Conservation (phyloP, 2,329 filamentous ascomycete genomes). For the Emmonsiellopsis sp. region DNA sequence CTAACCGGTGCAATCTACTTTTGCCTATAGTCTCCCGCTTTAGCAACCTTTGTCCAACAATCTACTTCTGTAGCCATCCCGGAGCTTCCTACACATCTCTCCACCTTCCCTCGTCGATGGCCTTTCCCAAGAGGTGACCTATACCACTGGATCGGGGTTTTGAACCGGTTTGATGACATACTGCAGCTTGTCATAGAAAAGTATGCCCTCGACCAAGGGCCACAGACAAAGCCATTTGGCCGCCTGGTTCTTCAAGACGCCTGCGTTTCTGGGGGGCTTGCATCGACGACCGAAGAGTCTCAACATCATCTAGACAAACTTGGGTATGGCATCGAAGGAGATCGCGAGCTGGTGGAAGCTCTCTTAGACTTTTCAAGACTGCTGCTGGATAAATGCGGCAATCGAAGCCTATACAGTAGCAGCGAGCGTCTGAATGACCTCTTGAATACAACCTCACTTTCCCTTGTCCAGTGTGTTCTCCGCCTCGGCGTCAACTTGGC, state of each 20-base stretch:
- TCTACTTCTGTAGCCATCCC: conserved; percentile 62
- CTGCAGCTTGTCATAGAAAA: conserved; percentile 70
- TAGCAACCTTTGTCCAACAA: conserved; percentile 68
- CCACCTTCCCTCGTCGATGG: conserved; percentile 79
- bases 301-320: conserved; percentile 48
- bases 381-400: conserved; percentile 89
- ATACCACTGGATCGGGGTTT: conserved; percentile 93
- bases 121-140: conserved; percentile 91
- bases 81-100: conserved; percentile 67
- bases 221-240: conserved; percentile 69
- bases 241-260: conserved; percentile 25
- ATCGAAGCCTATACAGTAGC: conserved; percentile 91
- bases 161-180: conserved; percentile 89
- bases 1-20: background rate
- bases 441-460: conserved; percentile 75
- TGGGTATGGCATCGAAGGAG: conserved; percentile 65
- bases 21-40: conserved; percentile 65
- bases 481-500: conserved; percentile 78
- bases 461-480: conserved; percentile 68
- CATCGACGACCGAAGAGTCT: conserved; percentile 44
- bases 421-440: conserved; percentile 82
- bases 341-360: conserved; percentile 68
- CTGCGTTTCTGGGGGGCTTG: conserved; percentile 53
- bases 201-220: conserved; percentile 71
- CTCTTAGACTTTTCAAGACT: conserved; percentile 79